These are phyloP conservation scores for Lasiosphaeris hirsuta DNA, from an alignment of 495 filamentous ascomycete species.

Conservation along the genomic window DNA sequence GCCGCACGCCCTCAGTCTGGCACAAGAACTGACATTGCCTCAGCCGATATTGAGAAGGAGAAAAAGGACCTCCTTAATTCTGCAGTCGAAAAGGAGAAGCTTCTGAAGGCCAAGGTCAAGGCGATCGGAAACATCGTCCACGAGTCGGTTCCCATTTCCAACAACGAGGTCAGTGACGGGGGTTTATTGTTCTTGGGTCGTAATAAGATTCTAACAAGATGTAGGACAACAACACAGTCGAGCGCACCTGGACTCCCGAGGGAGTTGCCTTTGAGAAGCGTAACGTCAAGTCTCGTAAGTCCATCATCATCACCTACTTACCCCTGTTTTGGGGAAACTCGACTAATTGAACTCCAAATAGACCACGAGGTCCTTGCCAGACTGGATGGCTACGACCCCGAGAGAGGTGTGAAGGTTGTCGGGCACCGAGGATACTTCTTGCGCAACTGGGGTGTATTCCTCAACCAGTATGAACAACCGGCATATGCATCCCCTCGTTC, in stretches of 20 bases:
- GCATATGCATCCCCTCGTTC: not conserved
- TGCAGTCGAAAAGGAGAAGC: conserved; percentile 68
- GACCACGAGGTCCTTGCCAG: conserved; percentile 92
- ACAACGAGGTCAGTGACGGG: conserved; percentile 64
- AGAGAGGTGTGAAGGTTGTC: conserved; percentile 89
- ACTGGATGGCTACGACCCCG: conserved; percentile 89
- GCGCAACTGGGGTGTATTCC: conserved; percentile 84
- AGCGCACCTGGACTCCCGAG: conserved; percentile 75
- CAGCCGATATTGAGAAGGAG: conserved; percentile 64
- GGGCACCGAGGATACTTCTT: conserved; percentile 95
- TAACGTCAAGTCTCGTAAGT: conserved; percentile 30
- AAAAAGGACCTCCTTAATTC: conserved; percentile 73
- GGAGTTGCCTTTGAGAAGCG: conserved; percentile 64
- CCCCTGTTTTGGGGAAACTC: conserved; percentile 28
- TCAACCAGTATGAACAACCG: conserved; percentile 41
- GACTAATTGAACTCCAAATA: conserved; percentile 26
- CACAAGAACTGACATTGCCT: conserved; percentile 6
- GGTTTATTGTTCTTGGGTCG: not conserved
- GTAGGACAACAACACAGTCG: conserved; percentile 72
- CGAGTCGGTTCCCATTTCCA: conserved; percentile 82
- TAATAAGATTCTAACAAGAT: not conserved
- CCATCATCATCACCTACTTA: not conserved
- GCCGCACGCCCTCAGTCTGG: not conserved
- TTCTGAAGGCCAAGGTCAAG: conserved; percentile 68
- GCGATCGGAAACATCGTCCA: conserved; percentile 93